Evolutionary conservation across 164 flowering plant species (phyloP), one percentile per base, ranked within the genome.

Genomic region (Brasenia schreberi): DNA sequence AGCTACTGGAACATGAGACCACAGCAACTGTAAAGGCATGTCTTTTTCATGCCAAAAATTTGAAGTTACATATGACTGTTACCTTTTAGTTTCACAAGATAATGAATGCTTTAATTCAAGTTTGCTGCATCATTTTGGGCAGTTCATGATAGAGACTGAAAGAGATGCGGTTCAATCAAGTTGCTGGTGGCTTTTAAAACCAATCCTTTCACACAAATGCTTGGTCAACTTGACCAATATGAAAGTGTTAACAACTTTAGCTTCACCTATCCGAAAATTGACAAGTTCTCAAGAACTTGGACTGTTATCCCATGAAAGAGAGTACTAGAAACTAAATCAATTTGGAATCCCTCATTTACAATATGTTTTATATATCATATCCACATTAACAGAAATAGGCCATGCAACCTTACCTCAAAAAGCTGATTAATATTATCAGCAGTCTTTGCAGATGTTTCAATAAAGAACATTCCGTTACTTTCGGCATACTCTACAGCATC

Each of bases 371-470:
- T 9, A 56, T 19, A 27, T 64, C 18, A 18, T 18, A 65, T 7
- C 17, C 42, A 63, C 45, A 63, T 27, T 7, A 27, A 16, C 42
- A 19, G 11, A 4, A 42, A 17, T 7, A 63, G 65, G n/a, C 4
- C n/a, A 18, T 63, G 61, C 10, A 4, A 66, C 43, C 17, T 19
- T 76, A 94, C 99, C 97, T 94, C 92, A 76, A 95, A 95, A 64
- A 95, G 83, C 79, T 89, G 87, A 80, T 91, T 91, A 70, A 95
- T 88, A 69, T 95, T 95, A 81, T 95, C 99, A 43, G 99, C 96
- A 1, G 99, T 95, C 79, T 95, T 95, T 64, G 99, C 99, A 73
- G 99, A 95, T 42, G 99, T 95, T 81, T 95, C 99, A 64, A 95
- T 92, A 66, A 89, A 95, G 79, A 90, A 95, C 99, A 92, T 95